Evolutionary conservation across 148 eudicot species (phyloP).

Genomic region (Talinum fruticosum): DNA sequence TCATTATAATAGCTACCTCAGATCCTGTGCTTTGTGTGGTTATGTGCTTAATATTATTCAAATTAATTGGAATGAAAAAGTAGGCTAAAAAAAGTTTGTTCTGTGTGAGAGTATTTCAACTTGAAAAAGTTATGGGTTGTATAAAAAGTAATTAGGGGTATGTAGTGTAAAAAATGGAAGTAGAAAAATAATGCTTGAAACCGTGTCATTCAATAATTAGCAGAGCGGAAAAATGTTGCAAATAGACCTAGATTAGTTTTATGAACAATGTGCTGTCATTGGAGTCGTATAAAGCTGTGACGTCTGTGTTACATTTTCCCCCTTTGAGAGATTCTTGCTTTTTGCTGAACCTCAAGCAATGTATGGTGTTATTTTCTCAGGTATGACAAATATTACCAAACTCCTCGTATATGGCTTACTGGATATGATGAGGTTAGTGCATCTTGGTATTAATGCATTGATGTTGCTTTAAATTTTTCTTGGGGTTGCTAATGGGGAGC

Average conservation of each 20-base stretch:
- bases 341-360: not conserved
- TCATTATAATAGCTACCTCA: not conserved
- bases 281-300: not conserved
- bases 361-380: constrained; percentile 33
- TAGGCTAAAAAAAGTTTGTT: too few relatives aligned
- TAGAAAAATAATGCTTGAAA: too few relatives aligned
- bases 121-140: too few relatives aligned
- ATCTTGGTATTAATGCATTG: not conserved
- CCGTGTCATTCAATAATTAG: not conserved
- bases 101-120: too few relatives aligned
- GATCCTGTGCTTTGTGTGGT: not conserved
- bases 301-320: not conserved
- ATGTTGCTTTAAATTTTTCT: not conserved
- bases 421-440: constrained; percentile 95
- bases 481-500: not conserved
- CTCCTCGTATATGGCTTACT: constrained; percentile 99
- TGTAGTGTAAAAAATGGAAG: too few relatives aligned
- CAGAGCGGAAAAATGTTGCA: too few relatives aligned
- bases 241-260: too few relatives aligned
- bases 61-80: too few relatives aligned
- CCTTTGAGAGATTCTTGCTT: not conserved
- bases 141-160: too few relatives aligned
- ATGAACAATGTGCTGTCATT: not conserved
- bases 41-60: too few relatives aligned
- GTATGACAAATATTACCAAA: constrained; percentile 97